A percentile compares a stretch with the other conserved stretches of the same genome.
Evolutionary conservation across 495 filamentous ascomycete species (phyloP).

Genomic region (Lophiostoma macrostomum): DNA sequence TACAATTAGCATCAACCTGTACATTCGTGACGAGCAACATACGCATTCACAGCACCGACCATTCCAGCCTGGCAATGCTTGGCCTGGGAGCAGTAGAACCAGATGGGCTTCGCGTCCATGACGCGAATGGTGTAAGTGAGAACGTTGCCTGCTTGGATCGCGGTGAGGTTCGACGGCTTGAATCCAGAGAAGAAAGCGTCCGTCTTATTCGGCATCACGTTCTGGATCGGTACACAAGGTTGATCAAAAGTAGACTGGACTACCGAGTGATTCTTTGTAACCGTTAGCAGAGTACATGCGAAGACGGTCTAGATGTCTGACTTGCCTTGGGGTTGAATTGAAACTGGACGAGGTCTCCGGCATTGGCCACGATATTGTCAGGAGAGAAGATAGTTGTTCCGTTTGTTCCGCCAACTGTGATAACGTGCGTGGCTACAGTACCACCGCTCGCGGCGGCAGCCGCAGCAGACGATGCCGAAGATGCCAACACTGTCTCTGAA

Average conservation of each 20-base stretch:
- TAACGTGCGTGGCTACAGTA: slow-evolving; percentile 29
- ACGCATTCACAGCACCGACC: slow-evolving; percentile 45
- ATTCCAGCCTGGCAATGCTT: slow-evolving; percentile 43
- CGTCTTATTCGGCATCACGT: slow-evolving; percentile 32
- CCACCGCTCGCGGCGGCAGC: background rate
- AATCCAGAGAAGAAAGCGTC: slow-evolving; percentile 42
- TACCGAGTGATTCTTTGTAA: slow-evolving; percentile 48
- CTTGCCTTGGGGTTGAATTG: slow-evolving; percentile 50
- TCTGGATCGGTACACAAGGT: slow-evolving; percentile 42
- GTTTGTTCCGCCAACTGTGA: slow-evolving; percentile 33
- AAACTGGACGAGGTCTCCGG: slow-evolving; percentile 52
- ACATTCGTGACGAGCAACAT: slow-evolving; percentile 6
- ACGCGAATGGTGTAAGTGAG: slow-evolving; percentile 40
- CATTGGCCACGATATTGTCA: slow-evolving; percentile 41
- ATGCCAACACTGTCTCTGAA: background rate
- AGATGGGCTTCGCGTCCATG: slow-evolving; percentile 42
- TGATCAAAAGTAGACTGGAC: slow-evolving; percentile 46
- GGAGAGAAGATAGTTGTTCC: slow-evolving; percentile 39
- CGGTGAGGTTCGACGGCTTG: slow-evolving; percentile 32
- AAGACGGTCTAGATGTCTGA: slow-evolving; percentile 1
- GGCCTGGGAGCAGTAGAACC: slow-evolving; percentile 45
- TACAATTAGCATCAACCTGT: background rate
- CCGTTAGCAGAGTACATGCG: background rate
- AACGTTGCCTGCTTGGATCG: background rate
- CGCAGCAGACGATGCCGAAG: background rate